phyloP scores from a whole-genome alignment of 805 yeast genomes.

The Kodamaea leandrae region DNA sequence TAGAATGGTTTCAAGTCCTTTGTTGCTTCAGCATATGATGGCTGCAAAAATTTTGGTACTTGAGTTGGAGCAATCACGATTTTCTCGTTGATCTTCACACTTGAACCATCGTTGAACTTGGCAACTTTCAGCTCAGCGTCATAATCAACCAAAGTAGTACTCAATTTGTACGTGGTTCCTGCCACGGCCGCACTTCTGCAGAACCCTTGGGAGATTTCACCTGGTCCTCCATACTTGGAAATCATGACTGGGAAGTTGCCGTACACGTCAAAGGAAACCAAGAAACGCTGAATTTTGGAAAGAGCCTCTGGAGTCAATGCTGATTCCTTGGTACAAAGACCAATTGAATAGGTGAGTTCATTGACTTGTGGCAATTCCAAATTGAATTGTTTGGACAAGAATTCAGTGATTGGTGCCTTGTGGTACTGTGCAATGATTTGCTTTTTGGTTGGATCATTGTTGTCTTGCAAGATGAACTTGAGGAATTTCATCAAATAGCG shows the following conservation, averaged over 20 bases:
- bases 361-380: constrained; percentile 71
- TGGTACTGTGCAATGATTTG: constrained; percentile 57
- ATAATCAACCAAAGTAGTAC: constrained; percentile 60
- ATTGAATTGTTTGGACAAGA: constrained; percentile 63
- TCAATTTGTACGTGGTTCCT: constrained; percentile 88
- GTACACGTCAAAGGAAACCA: constrained; percentile 83
- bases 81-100: constrained; percentile 74
- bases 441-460: constrained; percentile 58
- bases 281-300: constrained; percentile 76
- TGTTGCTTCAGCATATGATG: constrained; percentile 42
- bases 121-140: constrained; percentile 71
- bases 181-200: constrained; percentile 98
- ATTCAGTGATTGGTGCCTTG: constrained; percentile 54
- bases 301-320: constrained; percentile 74
- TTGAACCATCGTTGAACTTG: constrained; percentile 69
- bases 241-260: constrained; percentile 92
- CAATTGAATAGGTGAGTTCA: constrained; percentile 85
- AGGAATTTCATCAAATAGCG: constrained; percentile 87
- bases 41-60: constrained; percentile 40
- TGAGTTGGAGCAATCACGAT: constrained; percentile 74
- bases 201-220: constrained; percentile 94
- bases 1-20: constrained; percentile 46
- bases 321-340: constrained; percentile 61
- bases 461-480: constrained; percentile 67
- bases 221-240: constrained; percentile 93